Evolutionary conservation across 2,329 filamentous ascomycete genomes (phyloP), one percentile per base, ranked within the genome.

Genomic region (Penicillium sp.): DNA sequence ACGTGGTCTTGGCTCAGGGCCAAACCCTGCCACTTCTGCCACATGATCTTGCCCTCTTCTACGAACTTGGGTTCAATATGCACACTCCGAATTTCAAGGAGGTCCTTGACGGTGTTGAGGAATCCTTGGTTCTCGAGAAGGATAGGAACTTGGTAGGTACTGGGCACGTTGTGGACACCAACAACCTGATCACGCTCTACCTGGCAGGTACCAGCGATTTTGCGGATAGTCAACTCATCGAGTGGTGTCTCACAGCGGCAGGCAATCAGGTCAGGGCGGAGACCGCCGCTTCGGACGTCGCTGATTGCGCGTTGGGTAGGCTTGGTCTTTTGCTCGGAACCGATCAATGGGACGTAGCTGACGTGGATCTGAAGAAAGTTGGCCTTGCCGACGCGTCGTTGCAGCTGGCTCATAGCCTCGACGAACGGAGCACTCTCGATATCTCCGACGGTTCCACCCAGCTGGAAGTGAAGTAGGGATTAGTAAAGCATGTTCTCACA

Each of bases 61-160:
- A 88, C 74, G 53, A 90, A 81, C 3, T 79, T 73, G 5, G 84
- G 79, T 1, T 87, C 71, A 54, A 56, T 88, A 83, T 11, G 74
- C 51, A 89, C 71, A 19, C 80, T 75, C 64, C 91, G 85, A 11
- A 97, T 84, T 41, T 85, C 83, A 35, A 97, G 83, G 19, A 88
- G 84, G 19, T 84, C 79, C 44, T 83, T 84, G 58, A 98, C 82
- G n/a, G 88, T 85, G 13, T 83, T 77, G 8, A 94, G 81, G 2
- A 98, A 83, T 26, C 88, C 87, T 79, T 98, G 92, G 68, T 93
- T 85, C 69, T 94, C 87, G 15, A 98, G 88, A 26, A 98, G 90
- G n/a, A 97, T 84, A 0, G 95, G 95, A 3, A 98, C 94, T 67
- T 97, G 93, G 79, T 99, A 99, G 56, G 91, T 96, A 13, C 93